Evolutionary conservation across 441 rosid genomes (phyloP).

Genomic region (Gossypium aridum): DNA sequence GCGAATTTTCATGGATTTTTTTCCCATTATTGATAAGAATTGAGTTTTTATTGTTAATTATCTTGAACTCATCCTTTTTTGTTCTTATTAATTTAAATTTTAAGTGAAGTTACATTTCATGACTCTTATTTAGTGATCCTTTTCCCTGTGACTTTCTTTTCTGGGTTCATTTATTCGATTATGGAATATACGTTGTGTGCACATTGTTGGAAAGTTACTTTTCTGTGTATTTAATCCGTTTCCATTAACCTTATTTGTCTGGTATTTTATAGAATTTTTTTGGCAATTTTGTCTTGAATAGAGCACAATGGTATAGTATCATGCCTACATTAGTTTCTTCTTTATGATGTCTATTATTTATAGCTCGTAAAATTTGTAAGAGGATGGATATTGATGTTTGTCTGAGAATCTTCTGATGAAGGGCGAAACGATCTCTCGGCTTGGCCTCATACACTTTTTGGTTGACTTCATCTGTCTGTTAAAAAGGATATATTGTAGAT

Average conservation of each 20-base stretch:
- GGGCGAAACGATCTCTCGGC: neutral
- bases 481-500: neutral
- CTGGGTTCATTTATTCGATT: neutral
- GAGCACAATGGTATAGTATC: neutral
- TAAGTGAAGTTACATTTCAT: neutral
- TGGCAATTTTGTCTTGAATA: neutral
- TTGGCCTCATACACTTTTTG: neutral
- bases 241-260: neutral
- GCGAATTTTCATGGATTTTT: neutral
- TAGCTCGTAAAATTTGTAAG: neutral
- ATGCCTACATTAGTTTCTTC: neutral
- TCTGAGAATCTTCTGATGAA: neutral
- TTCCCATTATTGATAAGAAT: neutral
- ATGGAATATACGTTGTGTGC: neutral
- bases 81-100: neutral
- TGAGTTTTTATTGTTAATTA: neutral
- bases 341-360: neutral
- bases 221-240: neutral
- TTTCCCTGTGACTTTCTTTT: neutral
- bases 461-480: neutral
- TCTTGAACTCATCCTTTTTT: neutral
- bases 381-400: neutral
- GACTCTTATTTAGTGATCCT: neutral
- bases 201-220: neutral
- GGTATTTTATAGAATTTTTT: neutral